phyloP scores from a whole-genome alignment of 768 basidiomycete species.

The Atractiella rhizophila region DNA sequence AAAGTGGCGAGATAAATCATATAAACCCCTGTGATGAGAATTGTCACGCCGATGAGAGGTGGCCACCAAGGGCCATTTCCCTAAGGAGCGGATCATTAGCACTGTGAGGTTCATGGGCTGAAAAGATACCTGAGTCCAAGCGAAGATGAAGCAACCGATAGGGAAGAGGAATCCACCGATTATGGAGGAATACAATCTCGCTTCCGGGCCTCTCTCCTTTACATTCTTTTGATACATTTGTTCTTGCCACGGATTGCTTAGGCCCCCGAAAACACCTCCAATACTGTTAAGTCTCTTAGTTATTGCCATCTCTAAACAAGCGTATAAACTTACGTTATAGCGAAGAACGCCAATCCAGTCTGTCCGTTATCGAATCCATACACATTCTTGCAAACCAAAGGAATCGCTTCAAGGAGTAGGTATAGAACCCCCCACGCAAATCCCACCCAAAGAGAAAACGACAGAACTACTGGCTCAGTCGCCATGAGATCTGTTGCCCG shows the following conservation, averaged over 20 bases:
- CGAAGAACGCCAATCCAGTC: conserved; percentile 1
- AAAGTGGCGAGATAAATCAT: conserved; percentile 1
- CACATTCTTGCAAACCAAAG: conserved; percentile 2
- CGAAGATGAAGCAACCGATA: conserved; percentile 4
- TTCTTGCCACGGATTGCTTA: background rate
- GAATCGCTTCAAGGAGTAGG: conserved; percentile 4
- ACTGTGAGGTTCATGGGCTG: background rate
- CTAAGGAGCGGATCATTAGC: background rate
- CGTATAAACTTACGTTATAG: conserved; percentile 1
- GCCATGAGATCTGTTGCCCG: conserved; percentile 31
- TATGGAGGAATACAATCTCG: conserved; percentile 4
- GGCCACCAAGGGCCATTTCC: background rate
- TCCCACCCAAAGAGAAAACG: conserved; percentile 6
- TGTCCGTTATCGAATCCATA: conserved; percentile 4
- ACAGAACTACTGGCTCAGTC: conserved; percentile 35
- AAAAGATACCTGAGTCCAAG: background rate
- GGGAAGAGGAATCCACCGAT: conserved; percentile 3
- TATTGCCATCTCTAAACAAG: conserved; percentile 1
- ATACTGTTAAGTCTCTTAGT: conserved; percentile 1
- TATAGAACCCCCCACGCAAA: conserved; percentile 6
- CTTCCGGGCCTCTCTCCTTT: conserved; percentile 1
- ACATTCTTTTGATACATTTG: background rate
- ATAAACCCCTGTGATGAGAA: conserved; percentile 3
- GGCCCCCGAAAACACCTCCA: background rate
- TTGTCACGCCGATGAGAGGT: conserved; percentile 1